A percentile compares a stretch with the other conserved stretches of the same genome.
Conservation (phyloP, 768 basidiomycete species). For the Rhodotorula diobovata region DNA sequence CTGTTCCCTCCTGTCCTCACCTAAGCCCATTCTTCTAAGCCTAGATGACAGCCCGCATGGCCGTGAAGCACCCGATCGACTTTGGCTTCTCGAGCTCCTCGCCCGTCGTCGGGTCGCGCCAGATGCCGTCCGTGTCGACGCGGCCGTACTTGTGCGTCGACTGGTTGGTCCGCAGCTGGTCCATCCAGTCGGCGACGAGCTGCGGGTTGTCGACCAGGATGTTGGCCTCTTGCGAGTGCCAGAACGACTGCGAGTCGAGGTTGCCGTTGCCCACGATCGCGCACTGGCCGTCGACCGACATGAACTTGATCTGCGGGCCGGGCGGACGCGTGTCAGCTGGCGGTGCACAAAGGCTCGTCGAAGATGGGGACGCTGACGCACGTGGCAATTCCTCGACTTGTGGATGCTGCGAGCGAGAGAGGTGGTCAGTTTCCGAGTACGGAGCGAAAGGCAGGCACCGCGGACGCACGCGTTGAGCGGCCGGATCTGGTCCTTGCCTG, state of each 20-base stretch:
- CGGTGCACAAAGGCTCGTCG: no score
- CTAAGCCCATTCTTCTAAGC: no score
- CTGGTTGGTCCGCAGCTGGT: constrained; percentile 55
- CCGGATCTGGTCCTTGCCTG: constrained; percentile 59
- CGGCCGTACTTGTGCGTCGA: constrained; percentile 57
- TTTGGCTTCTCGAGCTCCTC: constrained; percentile 45
- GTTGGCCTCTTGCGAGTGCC: constrained; percentile 66
- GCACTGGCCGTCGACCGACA: constrained; percentile 62
- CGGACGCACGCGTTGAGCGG: constrained; percentile 57
- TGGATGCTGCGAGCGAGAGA: constrained; percentile 45
- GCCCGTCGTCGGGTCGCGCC: constrained; percentile 55
- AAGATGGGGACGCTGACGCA: neutral
- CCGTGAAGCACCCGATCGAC: constrained; percentile 23
- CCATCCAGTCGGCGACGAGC: constrained; percentile 58
- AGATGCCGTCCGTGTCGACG: constrained; percentile 57
- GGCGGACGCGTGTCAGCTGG: neutral
- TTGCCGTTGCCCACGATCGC: constrained; percentile 68
- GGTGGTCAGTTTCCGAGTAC: neutral
- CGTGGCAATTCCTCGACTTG: constrained; percentile 68
- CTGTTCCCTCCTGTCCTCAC: no score
- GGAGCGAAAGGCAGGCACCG: no score
- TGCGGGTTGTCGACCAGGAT: constrained; percentile 59
- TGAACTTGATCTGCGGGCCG: constrained; percentile 55
- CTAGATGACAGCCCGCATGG: constrained; percentile 31
- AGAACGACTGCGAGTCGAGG: constrained; percentile 59